phyloP scores from a whole-genome alignment of 1,284 basidiomycete species.

The Phylloporus sp. region DNA sequence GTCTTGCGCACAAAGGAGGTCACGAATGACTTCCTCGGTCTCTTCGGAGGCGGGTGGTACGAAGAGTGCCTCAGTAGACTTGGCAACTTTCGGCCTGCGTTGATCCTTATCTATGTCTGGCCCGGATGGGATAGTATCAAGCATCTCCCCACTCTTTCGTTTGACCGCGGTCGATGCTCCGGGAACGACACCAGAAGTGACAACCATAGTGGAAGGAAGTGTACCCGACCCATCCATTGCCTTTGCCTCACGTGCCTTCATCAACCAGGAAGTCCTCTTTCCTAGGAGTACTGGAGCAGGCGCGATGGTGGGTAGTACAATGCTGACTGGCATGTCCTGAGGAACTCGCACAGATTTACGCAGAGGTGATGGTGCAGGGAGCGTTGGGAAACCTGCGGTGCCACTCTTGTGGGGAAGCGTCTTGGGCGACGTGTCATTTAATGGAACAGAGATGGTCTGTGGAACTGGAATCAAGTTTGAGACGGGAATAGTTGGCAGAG shows the following conservation, averaged over 20 bases:
- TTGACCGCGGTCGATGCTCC: constrained; percentile 49
- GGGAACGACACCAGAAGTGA: constrained; percentile 17
- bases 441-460: constrained; percentile 35
- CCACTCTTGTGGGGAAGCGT: constrained; percentile 44
- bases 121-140: constrained; percentile 33
- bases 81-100: constrained; percentile 58
- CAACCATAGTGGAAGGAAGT: constrained; percentile 42
- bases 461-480: constrained; percentile 18
- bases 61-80: constrained; percentile 46
- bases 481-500: constrained; percentile 40
- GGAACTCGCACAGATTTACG: constrained; percentile 68
- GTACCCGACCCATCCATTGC: constrained; percentile 65
- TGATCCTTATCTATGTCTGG: constrained; percentile 46
- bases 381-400: constrained; percentile 55
- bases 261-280: constrained; percentile 80
- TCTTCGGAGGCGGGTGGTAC: constrained; percentile 42
- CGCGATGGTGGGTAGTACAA: constrained; percentile 46
- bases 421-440: constrained; percentile 40
- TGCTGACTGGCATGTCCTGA: constrained; percentile 53
- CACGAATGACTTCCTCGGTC: constrained; percentile 11
- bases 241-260: constrained; percentile 77
- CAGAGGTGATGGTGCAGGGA: constrained; percentile 72
- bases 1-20: constrained; percentile 11
- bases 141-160: constrained; percentile 72
- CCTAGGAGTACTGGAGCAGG: constrained; percentile 53